Conservation (phyloP, 495 filamentous ascomycete genomes). For the Penicillium longicatenatum region DNA sequence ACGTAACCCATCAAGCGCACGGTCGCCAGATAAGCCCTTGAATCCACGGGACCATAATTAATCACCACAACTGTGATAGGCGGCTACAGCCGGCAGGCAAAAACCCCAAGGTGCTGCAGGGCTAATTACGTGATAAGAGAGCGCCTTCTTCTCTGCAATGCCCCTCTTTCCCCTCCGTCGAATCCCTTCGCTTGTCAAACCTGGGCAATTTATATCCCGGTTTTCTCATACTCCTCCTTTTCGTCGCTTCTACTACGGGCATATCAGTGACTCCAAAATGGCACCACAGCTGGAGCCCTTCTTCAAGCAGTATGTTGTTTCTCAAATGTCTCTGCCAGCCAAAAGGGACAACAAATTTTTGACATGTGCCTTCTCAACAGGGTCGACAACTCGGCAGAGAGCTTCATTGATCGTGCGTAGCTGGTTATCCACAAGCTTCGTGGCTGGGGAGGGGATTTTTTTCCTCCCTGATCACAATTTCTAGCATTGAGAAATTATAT, state of each 20-base stretch:
- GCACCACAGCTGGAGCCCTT: constrained; percentile 80
- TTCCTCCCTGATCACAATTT: background rate
- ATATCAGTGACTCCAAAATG: constrained; percentile 64
- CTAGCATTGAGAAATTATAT: background rate
- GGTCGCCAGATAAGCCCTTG: background rate
- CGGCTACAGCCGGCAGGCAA: constrained; percentile 22
- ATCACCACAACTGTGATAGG: constrained; percentile 21
- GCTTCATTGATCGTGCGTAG: constrained; percentile 81
- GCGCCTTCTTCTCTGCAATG: constrained; percentile 28
- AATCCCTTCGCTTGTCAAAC: constrained; percentile 33
- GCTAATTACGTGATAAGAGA: constrained; percentile 35
- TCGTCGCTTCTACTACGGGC: constrained; percentile 46
- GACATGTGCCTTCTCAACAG: constrained; percentile 31
- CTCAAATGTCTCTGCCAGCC: background rate
- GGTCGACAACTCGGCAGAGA: constrained; percentile 76
- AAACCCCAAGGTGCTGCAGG: constrained; percentile 9
- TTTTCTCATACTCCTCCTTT: constrained; percentile 17
- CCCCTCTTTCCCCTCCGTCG: constrained; percentile 46
- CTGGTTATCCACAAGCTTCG: constrained; percentile 2
- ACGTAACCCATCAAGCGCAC: background rate
- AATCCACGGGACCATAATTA: background rate
- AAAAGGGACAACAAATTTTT: background rate
- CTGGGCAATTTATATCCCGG: constrained; percentile 23
- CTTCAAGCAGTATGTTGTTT: constrained; percentile 68
- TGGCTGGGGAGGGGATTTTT: background rate